These are phyloP conservation scores for Aspergillus pseudonomiae DNA, from an alignment of 2,329 filamentous ascomycete genomes.

Conservation along the genomic window DNA sequence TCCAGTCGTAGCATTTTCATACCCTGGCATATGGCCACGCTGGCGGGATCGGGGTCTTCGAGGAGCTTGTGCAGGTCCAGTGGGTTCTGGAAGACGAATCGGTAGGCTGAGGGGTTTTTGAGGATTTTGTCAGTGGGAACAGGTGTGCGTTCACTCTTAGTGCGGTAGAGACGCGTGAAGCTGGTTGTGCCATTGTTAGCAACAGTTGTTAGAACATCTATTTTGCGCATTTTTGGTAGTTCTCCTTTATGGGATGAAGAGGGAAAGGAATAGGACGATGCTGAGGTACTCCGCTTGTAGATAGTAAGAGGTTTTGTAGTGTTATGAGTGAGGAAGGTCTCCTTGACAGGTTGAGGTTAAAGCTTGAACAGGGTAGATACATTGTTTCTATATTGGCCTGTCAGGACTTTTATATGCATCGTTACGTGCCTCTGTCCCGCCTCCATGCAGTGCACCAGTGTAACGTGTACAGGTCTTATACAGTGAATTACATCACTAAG, in stretches of 20 bases:
- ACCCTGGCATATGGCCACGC: neutral
- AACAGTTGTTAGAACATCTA: neutral
- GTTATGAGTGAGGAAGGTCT: neutral
- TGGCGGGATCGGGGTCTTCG: neutral
- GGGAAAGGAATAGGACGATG: neutral
- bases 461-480: neutral
- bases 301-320: neutral
- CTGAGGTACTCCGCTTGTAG: neutral
- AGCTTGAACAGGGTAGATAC: neutral
- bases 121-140: neutral
- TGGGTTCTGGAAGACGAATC: neutral
- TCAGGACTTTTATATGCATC: neutral
- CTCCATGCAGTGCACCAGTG: neutral
- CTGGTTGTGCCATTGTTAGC: neutral
- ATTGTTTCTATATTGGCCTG: neutral
- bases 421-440: neutral
- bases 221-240: neutral
- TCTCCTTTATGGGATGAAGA: neutral
- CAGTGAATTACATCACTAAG: neutral
- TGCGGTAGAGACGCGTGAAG: neutral
- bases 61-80: neutral
- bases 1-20: neutral
- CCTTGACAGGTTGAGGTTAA: neutral
- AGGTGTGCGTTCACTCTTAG: neutral
- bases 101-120: neutral